Base-by-base conservation (phyloP, 1,139 yeast species). In the Hemisphaericaspora xylanilytica region DNA sequence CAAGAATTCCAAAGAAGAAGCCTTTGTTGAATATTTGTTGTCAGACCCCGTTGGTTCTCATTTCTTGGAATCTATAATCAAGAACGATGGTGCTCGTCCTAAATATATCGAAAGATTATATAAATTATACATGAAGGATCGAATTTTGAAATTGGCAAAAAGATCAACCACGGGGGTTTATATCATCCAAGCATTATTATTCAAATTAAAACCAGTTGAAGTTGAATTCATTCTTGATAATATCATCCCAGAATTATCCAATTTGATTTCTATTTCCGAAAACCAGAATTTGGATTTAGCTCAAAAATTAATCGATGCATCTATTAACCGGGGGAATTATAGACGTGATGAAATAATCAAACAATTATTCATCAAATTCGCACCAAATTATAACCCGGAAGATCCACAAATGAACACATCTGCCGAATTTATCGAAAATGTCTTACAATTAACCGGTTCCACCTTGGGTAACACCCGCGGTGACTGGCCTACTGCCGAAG, bases 11-110 rank as follows among this genome's bases (percentile, higher is more conserved):
- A 76, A 80, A 42, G 96, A 89, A 57, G 89, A 79, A 47, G 78
- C 92, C 1, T 89, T 85, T 58, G 83, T 89, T 29, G 96, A 89
- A 56, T 85, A 85, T 55, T 69, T 90, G 41, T 65, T 90, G 37
- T 81, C 94, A 5, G 96, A 90, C 55, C 73, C 95, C 1, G 88
- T 89, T 12, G 98, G 97, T 1, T 84, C 95, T 1, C 97, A 89
- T 62, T 89, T 90, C 65, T 68, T 90, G 31, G 90, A 90, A 60
- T 74, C 82, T 14, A 75, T 81, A 16, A 70, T 90, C 38, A 78
- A 75, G 36, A 66, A 68, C 43, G 78, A 75, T 39, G 75, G 76
- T 12, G 85, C 85, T 36, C 80, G 94, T 48, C 63, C 77, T 44
- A 82, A 79, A 49, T 79, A 80, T 52, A 76, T 85, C 32, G 85